phyloP scores from a whole-genome alignment of 2,329 filamentous ascomycete species.

The Zalaria obscura region DNA sequence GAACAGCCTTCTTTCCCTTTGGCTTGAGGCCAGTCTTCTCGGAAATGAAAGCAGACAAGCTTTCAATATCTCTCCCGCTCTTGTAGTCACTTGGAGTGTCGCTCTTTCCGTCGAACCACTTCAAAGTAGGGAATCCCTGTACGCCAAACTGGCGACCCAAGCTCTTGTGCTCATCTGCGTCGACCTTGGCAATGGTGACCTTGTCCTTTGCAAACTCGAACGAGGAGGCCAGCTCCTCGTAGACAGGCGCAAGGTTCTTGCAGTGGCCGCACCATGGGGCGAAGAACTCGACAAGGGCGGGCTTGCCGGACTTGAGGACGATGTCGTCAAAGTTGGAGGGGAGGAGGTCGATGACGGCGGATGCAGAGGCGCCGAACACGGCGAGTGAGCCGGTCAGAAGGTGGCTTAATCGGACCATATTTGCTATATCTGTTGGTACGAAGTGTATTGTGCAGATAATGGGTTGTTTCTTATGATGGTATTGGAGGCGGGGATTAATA shows the following conservation, averaged over 20 bases:
- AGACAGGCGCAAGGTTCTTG: constrained; percentile 90
- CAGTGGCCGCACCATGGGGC: constrained; percentile 98
- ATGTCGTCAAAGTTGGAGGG: constrained; percentile 85
- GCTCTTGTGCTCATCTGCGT: constrained; percentile 76
- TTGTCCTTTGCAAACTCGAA: constrained; percentile 63
- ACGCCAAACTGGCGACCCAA: constrained; percentile 79
- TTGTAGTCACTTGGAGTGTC: constrained; percentile 74
- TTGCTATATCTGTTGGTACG: constrained; percentile 1
- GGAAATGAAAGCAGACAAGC: constrained; percentile 62
- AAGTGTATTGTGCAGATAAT: background rate
- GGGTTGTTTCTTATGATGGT: no score
- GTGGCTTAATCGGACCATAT: constrained; percentile 4
- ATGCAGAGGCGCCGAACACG: constrained; percentile 44
- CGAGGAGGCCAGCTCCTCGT: constrained; percentile 69
- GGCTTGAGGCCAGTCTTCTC: constrained; percentile 78
- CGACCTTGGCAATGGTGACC: constrained; percentile 86
- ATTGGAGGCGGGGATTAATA: no score
- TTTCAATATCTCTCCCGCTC: constrained; percentile 76
- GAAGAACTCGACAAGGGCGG: constrained; percentile 94
- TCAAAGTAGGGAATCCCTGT: constrained; percentile 91
- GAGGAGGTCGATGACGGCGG: constrained; percentile 78
- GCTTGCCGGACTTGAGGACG: constrained; percentile 83
- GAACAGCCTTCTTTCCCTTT: constrained; percentile 57
- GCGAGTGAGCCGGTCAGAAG: constrained; percentile 32
- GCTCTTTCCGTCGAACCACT: constrained; percentile 95